Evolutionary conservation across 345 rosid genomes (phyloP).

Genomic region (Hibiscus syriacus): DNA sequence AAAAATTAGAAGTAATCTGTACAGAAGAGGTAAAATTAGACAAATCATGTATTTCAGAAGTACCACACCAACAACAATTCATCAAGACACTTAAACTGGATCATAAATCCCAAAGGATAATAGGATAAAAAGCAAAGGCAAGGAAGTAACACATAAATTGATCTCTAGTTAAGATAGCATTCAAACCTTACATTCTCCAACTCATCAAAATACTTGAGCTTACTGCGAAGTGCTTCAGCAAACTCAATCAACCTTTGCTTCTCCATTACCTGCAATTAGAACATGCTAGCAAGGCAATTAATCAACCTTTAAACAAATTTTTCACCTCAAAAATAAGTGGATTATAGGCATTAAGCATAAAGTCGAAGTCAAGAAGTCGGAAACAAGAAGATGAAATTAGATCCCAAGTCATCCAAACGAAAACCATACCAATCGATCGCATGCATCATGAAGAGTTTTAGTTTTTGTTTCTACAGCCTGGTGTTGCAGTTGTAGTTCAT

Average conservation of each 20-base stretch:
- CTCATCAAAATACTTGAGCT: conserved; percentile 96
- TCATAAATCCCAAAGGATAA: not conserved
- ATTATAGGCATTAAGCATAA: not conserved
- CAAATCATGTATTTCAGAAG: conserved; percentile 1
- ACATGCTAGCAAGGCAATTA: conserved; percentile 6
- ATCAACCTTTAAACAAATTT: not conserved
- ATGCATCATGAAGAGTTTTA: conserved; percentile 98
- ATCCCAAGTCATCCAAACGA: not conserved
- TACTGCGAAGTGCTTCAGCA: conserved; percentile 88
- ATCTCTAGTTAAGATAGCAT: conserved; percentile 29
- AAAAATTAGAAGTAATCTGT: conserved; percentile 85
- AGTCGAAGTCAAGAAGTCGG: not conserved
- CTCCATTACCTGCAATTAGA: conserved; percentile 54
- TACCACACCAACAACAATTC: not conserved
- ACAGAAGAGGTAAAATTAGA: conserved; percentile 15
- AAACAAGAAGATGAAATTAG: conserved; percentile 8
- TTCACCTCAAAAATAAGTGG: not conserved
- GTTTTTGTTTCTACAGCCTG: conserved; percentile 95
- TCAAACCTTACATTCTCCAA: conserved; percentile 98
- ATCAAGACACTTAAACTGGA: not conserved
- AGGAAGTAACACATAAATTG: not conserved
- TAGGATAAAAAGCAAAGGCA: conserved; percentile 3
- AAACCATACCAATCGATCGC: conserved; percentile 72
- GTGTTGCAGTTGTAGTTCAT: conserved; percentile 79
- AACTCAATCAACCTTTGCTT: conserved; percentile 85